phyloP scores from a whole-genome alignment of 495 filamentous ascomycete genomes.

The Paragyromitra xinjiangensis region DNA sequence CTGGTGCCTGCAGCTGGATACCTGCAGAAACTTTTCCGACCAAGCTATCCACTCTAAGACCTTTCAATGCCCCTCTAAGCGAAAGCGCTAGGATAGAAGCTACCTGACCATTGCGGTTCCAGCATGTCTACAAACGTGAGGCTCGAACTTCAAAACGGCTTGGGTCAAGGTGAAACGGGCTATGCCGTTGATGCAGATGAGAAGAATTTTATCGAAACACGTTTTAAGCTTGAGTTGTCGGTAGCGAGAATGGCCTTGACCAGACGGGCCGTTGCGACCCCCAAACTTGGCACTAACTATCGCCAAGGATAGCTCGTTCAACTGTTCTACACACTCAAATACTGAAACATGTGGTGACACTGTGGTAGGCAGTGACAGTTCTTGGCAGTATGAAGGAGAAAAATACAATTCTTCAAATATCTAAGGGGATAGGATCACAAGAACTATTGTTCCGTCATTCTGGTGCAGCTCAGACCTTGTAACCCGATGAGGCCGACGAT shows the following conservation, averaged over 20 bases:
- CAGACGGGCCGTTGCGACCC: conserved; percentile 2
- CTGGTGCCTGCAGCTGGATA: neutral
- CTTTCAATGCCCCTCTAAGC: neutral
- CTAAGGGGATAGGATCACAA: neutral
- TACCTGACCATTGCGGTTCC: neutral
- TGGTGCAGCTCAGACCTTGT: neutral
- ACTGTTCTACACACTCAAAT: neutral
- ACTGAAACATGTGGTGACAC: neutral
- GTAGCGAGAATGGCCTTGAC: conserved; percentile 35
- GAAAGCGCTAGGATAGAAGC: neutral
- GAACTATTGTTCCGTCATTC: neutral
- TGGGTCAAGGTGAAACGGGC: neutral
- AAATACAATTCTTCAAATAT: neutral
- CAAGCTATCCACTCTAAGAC: neutral
- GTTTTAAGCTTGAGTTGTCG: conserved; percentile 1
- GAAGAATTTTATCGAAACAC: conserved; percentile 13
- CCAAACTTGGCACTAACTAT: conserved; percentile 6
- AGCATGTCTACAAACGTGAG: conserved; percentile 15
- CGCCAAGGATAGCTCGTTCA: neutral
- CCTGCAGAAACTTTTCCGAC: neutral
- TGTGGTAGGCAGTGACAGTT: neutral
- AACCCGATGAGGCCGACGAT: neutral
- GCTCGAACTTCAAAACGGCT: conserved; percentile 3
- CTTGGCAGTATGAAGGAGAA: neutral
- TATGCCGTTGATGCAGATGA: neutral